Percentiles rank a stretch among this genome's conserved stretches.
Evolutionary conservation across 345 rosid species (phyloP).

Genomic region (Citrus sp.): DNA sequence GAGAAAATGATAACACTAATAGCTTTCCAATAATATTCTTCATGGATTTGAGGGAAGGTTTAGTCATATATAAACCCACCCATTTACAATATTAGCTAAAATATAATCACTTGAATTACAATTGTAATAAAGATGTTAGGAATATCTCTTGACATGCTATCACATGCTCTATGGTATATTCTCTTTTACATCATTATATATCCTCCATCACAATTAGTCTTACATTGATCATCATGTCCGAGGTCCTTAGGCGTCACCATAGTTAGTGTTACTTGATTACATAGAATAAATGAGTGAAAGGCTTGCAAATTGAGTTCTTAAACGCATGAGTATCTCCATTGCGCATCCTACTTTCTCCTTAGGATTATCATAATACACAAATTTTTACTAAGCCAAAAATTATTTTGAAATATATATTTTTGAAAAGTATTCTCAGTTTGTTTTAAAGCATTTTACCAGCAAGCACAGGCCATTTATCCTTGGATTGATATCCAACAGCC

Average conservation of each 20-base stretch:
- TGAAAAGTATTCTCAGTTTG: too few relatives aligned
- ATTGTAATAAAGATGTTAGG: neutral
- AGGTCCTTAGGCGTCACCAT: neutral
- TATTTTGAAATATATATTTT: too few relatives aligned
- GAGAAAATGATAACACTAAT: neutral
- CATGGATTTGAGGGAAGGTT: neutral
- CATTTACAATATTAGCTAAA: neutral
- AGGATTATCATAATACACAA: neutral
- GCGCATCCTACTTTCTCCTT: neutral
- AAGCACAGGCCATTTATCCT: too few relatives aligned
- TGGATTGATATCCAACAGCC: too few relatives aligned
- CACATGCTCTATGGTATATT: neutral
- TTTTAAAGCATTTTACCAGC: too few relatives aligned
- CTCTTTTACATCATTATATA: neutral
- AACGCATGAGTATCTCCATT: neutral
- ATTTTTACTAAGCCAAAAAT: too few relatives aligned
- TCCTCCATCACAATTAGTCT: neutral
- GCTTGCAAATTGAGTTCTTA: neutral
- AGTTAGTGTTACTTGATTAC: too few relatives aligned
- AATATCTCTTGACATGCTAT: neutral
- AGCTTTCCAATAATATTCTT: neutral
- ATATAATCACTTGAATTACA: too few relatives aligned
- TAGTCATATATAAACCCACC: neutral
- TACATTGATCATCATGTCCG: neutral
- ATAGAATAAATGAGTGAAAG: neutral